A percentile compares a stretch with the other conserved stretches of the same genome.
These are phyloP conservation scores for Candida schatavii DNA, from an alignment of 805 yeast genomes.

Conservation along the genomic window DNA sequence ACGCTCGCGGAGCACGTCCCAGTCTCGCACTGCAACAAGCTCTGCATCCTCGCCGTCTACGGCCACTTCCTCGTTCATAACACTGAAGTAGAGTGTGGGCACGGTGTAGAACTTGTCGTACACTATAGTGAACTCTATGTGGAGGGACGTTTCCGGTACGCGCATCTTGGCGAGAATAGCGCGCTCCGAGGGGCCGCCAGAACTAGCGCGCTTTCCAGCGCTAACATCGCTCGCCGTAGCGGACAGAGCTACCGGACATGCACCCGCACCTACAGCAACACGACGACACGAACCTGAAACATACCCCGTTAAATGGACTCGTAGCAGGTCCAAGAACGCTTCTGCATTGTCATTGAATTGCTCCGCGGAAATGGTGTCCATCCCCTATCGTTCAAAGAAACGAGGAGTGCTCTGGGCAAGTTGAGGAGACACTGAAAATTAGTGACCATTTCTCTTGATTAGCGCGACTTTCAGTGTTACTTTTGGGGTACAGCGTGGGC, in stretches of 20 bases:
- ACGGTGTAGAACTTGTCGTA: conserved; percentile 28
- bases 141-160: neutral
- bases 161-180: neutral
- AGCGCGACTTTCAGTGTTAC: no score
- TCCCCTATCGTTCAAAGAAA: neutral
- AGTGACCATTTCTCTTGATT: no score
- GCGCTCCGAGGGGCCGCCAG: conserved; percentile 1
- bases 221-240: no score
- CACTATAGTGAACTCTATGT: conserved; percentile 23
- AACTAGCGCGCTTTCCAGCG: no score
- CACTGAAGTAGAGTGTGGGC: conserved; percentile 29
- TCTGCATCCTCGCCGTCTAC: neutral
- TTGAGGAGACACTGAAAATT: no score
- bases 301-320: neutral
- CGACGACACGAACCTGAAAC: no score
- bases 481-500: no score
- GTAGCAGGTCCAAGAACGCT: neutral
- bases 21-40: neutral
- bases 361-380: neutral
- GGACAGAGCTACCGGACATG: no score
- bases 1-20: neutral
- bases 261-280: no score
- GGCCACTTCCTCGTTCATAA: conserved; percentile 6
- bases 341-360: conserved; percentile 1
- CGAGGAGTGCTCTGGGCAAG: neutral